Conservation (phyloP, 495 filamentous ascomycete species). For the Evernia prunastri region DNA sequence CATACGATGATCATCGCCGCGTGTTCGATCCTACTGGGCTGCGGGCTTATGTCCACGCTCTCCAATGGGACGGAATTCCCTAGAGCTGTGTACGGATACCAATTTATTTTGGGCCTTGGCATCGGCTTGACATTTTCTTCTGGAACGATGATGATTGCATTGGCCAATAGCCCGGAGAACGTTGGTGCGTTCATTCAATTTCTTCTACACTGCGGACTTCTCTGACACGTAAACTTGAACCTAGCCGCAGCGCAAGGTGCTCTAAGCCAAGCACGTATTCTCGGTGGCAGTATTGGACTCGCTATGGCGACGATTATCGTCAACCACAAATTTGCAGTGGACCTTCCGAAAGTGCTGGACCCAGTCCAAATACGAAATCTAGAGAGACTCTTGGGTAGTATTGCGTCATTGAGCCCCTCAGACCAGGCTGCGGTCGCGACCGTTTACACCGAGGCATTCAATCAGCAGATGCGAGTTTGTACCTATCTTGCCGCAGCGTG, state of each 20-base stretch:
- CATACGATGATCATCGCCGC: conserved; percentile 43
- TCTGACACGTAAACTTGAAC: neutral
- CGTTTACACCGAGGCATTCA: conserved; percentile 18
- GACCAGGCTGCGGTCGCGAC: conserved; percentile 7
- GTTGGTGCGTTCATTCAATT: conserved; percentile 32
- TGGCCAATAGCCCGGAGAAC: conserved; percentile 44
- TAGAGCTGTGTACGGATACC: conserved; percentile 43
- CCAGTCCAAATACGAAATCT: conserved; percentile 25
- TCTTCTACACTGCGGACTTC: neutral
- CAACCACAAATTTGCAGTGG: conserved; percentile 27
- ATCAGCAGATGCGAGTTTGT: conserved; percentile 18
- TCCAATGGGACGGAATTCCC: conserved; percentile 30
- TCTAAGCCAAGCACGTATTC: conserved; percentile 49
- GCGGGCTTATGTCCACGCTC: conserved; percentile 43
- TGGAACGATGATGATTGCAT: conserved; percentile 44
- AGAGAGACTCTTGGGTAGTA: conserved; percentile 1
- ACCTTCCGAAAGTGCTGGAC: conserved; percentile 24
- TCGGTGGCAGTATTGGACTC: conserved; percentile 53
- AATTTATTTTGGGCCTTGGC: conserved; percentile 50
- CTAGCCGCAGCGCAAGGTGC: conserved; percentile 49
- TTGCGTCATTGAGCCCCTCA: neutral
- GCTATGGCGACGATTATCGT: conserved; percentile 36
- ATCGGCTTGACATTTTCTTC: conserved; percentile 47
- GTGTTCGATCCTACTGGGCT: conserved; percentile 45
- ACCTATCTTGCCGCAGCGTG: conserved; percentile 14